These are phyloP conservation scores for Tetrapisispora fleetii DNA, from an alignment of 805 yeast genomes.

Conservation along the genomic window DNA sequence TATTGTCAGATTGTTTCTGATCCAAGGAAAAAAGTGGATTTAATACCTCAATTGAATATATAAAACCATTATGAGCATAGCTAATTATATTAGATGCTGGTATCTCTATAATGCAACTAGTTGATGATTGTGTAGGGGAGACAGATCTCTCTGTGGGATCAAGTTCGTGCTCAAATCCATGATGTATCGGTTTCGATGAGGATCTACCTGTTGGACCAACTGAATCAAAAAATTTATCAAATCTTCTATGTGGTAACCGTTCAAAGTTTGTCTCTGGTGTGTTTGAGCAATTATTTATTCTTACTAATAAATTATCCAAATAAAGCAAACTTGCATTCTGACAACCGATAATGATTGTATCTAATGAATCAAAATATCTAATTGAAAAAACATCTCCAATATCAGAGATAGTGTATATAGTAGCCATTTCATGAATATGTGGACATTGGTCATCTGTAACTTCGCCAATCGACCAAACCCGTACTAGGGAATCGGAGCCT, in stretches of 20 bases:
- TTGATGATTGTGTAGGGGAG: constrained; percentile 2
- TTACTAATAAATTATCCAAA: constrained; percentile 36
- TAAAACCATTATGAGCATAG: constrained; percentile 89
- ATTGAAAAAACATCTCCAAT: constrained; percentile 90
- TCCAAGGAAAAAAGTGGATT: not conserved
- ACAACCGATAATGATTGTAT: constrained; percentile 73
- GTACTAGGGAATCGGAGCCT: constrained; percentile 81
- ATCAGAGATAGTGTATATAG: constrained; percentile 76
- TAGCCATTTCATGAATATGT: constrained; percentile 42
- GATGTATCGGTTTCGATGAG: not conserved
- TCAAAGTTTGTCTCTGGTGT: constrained; percentile 23
- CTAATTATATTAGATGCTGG: constrained; percentile 54
- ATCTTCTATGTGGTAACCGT: constrained; percentile 54
- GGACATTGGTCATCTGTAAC: constrained; percentile 7
- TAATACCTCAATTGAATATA: constrained; percentile 48
- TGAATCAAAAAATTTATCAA: constrained; percentile 83
- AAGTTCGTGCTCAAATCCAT: not conserved
- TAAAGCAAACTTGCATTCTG: constrained; percentile 85
- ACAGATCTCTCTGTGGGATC: not conserved
- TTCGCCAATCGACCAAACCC: constrained; percentile 62
- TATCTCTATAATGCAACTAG: constrained; percentile 46
- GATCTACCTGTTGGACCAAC: constrained; percentile 63
- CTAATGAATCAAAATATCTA: constrained; percentile 49
- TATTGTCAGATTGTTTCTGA: not conserved
- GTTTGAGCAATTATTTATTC: constrained; percentile 8